phyloP scores from a whole-genome alignment of 2,329 filamentous ascomycete genomes.

The Beauveria caledonica region DNA sequence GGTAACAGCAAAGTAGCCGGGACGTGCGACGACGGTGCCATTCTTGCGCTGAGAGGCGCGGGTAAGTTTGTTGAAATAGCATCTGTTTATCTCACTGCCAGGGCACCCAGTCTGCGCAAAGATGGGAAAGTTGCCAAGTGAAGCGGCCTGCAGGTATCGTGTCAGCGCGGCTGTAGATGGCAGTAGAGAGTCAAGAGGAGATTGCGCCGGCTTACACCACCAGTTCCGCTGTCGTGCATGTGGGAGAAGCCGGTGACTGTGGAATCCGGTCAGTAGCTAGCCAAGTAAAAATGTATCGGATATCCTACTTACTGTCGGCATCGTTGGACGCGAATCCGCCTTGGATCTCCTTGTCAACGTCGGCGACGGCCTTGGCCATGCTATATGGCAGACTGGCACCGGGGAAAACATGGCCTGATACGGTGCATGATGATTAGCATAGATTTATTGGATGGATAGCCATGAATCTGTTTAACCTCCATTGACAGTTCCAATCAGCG shows the following conservation, averaged over 20 bases:
- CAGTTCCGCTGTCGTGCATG: constrained; percentile 24
- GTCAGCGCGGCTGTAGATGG: neutral
- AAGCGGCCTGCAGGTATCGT: constrained; percentile 25
- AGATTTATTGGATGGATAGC: neutral
- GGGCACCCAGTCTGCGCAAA: constrained; percentile 41
- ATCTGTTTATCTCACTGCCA: constrained; percentile 36
- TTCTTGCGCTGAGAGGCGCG: constrained; percentile 41
- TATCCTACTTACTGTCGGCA: constrained; percentile 18
- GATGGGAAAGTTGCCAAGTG: constrained; percentile 43
- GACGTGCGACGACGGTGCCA: constrained; percentile 44
- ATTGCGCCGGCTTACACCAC: constrained; percentile 21
- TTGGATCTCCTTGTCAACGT: constrained; percentile 19
- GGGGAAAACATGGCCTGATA: constrained; percentile 21
- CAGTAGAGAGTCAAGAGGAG: neutral
- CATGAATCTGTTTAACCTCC: constrained; percentile 14
- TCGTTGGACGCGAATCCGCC: constrained; percentile 21
- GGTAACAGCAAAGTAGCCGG: constrained; percentile 53
- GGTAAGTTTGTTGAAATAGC: constrained; percentile 40
- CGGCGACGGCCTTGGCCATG: constrained; percentile 23
- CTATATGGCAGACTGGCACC: constrained; percentile 22
- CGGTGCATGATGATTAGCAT: neutral
- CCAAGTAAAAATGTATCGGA: neutral
- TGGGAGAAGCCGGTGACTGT: constrained; percentile 24
- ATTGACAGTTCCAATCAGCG: constrained; percentile 21
- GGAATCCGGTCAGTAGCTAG: neutral